Base-by-base conservation (phyloP, 345 rosid species). In the Balakata baccata region DNA sequence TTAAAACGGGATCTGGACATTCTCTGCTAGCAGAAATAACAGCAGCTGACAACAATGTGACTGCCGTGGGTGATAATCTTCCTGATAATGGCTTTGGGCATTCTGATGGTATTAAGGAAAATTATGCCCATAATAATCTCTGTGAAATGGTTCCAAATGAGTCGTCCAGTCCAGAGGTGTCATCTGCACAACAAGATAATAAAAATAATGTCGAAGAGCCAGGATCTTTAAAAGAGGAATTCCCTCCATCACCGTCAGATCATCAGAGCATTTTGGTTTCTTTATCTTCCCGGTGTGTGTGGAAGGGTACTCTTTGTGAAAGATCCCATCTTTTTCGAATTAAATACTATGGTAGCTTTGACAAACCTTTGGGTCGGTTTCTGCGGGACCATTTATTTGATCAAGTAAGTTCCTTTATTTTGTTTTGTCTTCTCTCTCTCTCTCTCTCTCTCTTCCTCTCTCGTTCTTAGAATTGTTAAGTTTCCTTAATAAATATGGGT, bases 221-320 rank as follows among this genome's bases (percentile, higher is more conserved):
- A 64, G 89, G 75, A 79, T 66, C 83, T 38, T 74, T 81, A 12
- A 89, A 96, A 80, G 96, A 90, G 64, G 97, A 91, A 70, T 93
- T 96, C 87, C 96, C 93, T 76, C 96, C 94, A 8, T 88, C 99
- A 69, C 98, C 95, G 71, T 90, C 96, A 64, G 99, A 96, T 75
- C 90, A 91, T 81, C 98, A 90, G 72, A 93, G 98, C 88, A 96
- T 96, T 85, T 84, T 96, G 87, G 99, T 93, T 78, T 96, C 94
- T 64, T 87, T 93, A 76, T 93, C 99, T 46, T 91, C 99, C 53
- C 86, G 99, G 70, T 93, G 97, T 39, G 97, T 96, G 78, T 91
- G 97, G 99, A 96, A 96, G 76, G 98, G 98, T 75, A 91, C 96
- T 71, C 88, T 93, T 64, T 96, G 99, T 76, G 96, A 93, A 79